Evolutionary conservation across 495 filamentous ascomycete species (phyloP).

Genomic region (Talaromyces stipitatus): DNA sequence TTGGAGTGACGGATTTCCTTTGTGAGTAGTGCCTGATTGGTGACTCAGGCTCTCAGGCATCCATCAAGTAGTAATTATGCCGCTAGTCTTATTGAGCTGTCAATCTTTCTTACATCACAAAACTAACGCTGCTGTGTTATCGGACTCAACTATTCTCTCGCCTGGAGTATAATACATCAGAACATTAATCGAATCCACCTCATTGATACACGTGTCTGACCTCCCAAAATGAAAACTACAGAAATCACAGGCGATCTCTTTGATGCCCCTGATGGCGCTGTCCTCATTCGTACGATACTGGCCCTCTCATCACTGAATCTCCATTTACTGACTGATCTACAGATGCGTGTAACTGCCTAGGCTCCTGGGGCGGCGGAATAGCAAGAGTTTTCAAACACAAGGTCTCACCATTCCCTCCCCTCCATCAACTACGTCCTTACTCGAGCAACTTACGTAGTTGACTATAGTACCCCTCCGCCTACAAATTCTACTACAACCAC

Average conservation of each 20-base stretch:
- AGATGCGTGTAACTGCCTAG: slow-evolving; percentile 43
- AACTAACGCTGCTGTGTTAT: background rate
- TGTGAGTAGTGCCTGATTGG: background rate
- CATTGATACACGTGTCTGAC: background rate
- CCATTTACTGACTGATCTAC: background rate
- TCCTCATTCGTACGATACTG: slow-evolving; percentile 32
- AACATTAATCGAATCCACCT: no score
- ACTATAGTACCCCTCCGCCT: slow-evolving; percentile 36
- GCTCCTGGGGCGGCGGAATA: slow-evolving; percentile 38
- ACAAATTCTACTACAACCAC: slow-evolving; percentile 22
- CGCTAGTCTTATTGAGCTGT: background rate
- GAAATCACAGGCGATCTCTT: slow-evolving; percentile 37
- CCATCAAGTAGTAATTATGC: background rate
- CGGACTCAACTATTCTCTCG: background rate
- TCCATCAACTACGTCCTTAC: background rate
- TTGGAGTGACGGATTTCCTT: background rate
- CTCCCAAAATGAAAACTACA: background rate
- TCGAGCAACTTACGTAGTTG: background rate
- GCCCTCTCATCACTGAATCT: background rate
- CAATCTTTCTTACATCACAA: background rate
- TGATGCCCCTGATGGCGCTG: slow-evolving; percentile 31
- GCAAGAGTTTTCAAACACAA: slow-evolving; percentile 25
- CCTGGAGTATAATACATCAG: no score
- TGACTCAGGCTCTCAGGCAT: background rate
- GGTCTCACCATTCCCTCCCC: slow-evolving; percentile 9